A percentile compares a stretch with the other conserved stretches of the same genome.
These are phyloP conservation scores for Basipetospora sp. DNA, from an alignment of 2,329 filamentous ascomycete species.

Conservation along the genomic window DNA sequence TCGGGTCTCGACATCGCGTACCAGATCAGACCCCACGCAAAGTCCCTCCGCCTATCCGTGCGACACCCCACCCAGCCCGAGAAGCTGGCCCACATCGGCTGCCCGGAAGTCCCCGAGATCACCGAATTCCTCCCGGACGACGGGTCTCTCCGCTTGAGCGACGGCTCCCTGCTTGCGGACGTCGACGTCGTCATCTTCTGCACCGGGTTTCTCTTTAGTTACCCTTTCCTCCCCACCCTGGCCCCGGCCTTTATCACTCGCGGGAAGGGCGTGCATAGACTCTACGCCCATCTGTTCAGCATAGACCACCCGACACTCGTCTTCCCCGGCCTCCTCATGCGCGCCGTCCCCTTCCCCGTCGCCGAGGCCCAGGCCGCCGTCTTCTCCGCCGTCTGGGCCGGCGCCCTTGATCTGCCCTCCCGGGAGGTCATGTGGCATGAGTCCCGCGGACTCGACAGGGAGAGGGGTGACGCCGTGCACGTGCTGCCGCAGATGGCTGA, in stretches of 20 bases:
- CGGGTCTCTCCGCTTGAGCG: conserved; percentile 49
- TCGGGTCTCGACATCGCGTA: conserved; percentile 71
- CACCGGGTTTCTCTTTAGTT: conserved; percentile 77
- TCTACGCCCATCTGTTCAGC: conserved; percentile 71
- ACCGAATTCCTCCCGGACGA: conserved; percentile 37
- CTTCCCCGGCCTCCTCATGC: conserved; percentile 62
- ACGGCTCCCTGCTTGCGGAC: conserved; percentile 48
- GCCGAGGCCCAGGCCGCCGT: conserved; percentile 67
- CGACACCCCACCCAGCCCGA: conserved; percentile 33
- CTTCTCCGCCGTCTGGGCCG: conserved; percentile 63
- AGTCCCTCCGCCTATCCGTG: conserved; percentile 46
- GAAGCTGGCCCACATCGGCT: conserved; percentile 28
- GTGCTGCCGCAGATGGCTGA: conserved; percentile 42
- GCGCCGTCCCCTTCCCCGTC: conserved; percentile 76
- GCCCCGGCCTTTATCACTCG: conserved; percentile 43
- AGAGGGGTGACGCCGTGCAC: conserved; percentile 29
- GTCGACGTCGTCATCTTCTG: conserved; percentile 73
- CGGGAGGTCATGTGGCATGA: conserved; percentile 51
- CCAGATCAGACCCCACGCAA: conserved; percentile 53
- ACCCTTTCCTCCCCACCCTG: conserved; percentile 50
- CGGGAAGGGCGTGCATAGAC: conserved; percentile 53
- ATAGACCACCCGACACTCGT: conserved; percentile 61
- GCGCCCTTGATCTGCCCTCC: conserved; percentile 50
- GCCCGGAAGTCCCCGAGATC: conserved; percentile 43
- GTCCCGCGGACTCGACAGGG: conserved; percentile 47